Evolutionary conservation across 495 filamentous ascomycete species (phyloP).

Genomic region (Neurospora sp.): DNA sequence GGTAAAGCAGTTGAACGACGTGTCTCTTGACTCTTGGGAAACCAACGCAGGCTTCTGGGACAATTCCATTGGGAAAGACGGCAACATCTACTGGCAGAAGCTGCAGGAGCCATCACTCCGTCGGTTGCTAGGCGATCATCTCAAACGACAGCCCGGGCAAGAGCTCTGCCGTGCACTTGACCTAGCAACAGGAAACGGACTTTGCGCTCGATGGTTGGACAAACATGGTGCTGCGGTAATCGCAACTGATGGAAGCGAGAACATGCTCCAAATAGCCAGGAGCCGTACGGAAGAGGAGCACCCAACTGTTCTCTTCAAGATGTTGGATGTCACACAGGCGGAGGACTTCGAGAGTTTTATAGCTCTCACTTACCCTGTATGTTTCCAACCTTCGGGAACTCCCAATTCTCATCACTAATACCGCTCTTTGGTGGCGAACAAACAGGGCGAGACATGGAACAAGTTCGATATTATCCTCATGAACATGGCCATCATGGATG

Average conservation of each 20-base stretch:
- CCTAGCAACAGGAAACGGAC: conserved; percentile 34
- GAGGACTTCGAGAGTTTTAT: too few species aligned
- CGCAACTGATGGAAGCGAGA: conserved; percentile 27
- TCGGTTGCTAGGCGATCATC: conserved; percentile 16
- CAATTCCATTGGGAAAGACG: conserved; percentile 22
- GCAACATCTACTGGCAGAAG: conserved; percentile 30
- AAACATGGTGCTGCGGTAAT: conserved; percentile 20
- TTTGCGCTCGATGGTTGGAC: conserved; percentile 28
- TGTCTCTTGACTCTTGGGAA: conserved; percentile 27
- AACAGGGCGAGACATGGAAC: conserved; percentile 6
- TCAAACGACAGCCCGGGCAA: conserved; percentile 3
- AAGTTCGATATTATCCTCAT: conserved; percentile 25
- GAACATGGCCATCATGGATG: conserved; percentile 40
- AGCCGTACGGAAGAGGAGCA: too few species aligned
- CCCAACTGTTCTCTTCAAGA: too few species aligned
- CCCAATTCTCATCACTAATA: too few species aligned
- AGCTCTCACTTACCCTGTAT: too few species aligned
- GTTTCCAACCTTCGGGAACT: too few species aligned
- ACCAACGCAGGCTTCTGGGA: conserved; percentile 29
- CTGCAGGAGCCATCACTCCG: conserved; percentile 28
- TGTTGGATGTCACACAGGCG: conserved; percentile 28
- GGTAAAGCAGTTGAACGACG: too few species aligned
- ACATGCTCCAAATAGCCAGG: conserved; percentile 29
- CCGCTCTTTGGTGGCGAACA: neutral
- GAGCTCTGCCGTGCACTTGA: conserved; percentile 21